phyloP scores from a whole-genome alignment of 2,329 filamentous ascomycete species.

The Calonectria henricotiae region DNA sequence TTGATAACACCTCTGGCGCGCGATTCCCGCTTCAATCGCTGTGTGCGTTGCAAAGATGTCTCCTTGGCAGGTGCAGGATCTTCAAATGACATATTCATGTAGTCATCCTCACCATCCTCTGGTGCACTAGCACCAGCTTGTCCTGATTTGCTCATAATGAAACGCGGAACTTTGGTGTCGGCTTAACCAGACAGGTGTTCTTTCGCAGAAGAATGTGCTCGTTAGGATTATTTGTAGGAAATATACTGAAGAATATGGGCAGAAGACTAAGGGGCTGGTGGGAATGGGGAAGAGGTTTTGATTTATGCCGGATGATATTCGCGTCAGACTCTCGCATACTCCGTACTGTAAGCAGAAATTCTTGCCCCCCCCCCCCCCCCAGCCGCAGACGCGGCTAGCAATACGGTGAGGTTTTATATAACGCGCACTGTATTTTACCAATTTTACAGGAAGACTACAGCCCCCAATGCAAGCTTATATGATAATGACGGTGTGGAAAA shows the following conservation, averaged over 20 bases:
- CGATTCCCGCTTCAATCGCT: constrained; percentile 73
- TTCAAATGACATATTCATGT: constrained; percentile 95
- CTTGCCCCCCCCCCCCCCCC: neutral
- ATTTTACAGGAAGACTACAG: too few relatives aligned
- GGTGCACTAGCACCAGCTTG: constrained; percentile 40
- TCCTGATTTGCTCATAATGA: constrained; percentile 38
- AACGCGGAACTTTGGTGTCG: neutral
- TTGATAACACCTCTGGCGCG: constrained; percentile 79
- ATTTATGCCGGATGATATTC: neutral
- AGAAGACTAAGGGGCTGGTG: neutral
- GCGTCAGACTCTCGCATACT: neutral
- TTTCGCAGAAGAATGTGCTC: too few relatives aligned
- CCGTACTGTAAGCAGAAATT: neutral
- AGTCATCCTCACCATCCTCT: constrained; percentile 88
- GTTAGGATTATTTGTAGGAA: too few relatives aligned
- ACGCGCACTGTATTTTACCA: neutral
- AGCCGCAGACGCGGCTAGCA: neutral
- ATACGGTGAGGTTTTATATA: neutral
- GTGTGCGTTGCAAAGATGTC: constrained; percentile 70
- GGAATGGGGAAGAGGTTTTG: neutral
- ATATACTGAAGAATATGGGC: neutral
- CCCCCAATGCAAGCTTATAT: neutral
- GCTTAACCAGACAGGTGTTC: neutral
- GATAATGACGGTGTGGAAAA: neutral
- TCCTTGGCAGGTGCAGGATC: constrained; percentile 73